phyloP scores from a whole-genome alignment of 495 filamentous ascomycete species.

The Penicillium robsamsonii region DNA sequence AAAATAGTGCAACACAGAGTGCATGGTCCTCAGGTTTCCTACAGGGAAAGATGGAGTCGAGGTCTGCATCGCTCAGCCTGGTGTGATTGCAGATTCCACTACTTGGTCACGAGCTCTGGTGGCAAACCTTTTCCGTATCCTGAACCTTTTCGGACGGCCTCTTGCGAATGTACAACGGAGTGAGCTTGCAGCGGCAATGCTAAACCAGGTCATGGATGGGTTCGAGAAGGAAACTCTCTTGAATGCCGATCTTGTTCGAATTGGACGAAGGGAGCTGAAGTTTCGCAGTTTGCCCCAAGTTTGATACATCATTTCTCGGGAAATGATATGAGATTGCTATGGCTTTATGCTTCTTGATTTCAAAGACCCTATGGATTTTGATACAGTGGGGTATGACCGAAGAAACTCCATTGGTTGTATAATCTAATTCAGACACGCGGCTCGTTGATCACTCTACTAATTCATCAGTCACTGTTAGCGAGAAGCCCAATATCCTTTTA shows the following conservation, averaged over 20 bases:
- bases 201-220: slow-evolving; percentile 45
- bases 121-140: slow-evolving; percentile 4
- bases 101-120: slow-evolving; percentile 12
- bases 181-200: slow-evolving; percentile 44
- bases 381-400: background rate
- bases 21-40: slow-evolving; percentile 38
- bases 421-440: background rate
- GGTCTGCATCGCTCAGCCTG: slow-evolving; percentile 38
- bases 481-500: slow-evolving; percentile 20
- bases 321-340: background rate
- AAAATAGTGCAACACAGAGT: slow-evolving; percentile 43
- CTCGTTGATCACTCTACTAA: background rate
- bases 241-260: slow-evolving; percentile 45
- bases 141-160: slow-evolving; percentile 7
- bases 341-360: background rate
- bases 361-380: background rate
- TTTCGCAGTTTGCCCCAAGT: background rate
- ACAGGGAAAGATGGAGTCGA: slow-evolving; percentile 33
- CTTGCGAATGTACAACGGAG: slow-evolving; percentile 35
- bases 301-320: background rate
- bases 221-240: slow-evolving; percentile 46
- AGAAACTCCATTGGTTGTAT: no score
- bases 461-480: background rate
- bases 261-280: slow-evolving; percentile 24
- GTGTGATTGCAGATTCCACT: slow-evolving; percentile 20